phyloP scores from a whole-genome alignment of 805 yeast genomes.

The Wilhelminamyces savonicus region DNA sequence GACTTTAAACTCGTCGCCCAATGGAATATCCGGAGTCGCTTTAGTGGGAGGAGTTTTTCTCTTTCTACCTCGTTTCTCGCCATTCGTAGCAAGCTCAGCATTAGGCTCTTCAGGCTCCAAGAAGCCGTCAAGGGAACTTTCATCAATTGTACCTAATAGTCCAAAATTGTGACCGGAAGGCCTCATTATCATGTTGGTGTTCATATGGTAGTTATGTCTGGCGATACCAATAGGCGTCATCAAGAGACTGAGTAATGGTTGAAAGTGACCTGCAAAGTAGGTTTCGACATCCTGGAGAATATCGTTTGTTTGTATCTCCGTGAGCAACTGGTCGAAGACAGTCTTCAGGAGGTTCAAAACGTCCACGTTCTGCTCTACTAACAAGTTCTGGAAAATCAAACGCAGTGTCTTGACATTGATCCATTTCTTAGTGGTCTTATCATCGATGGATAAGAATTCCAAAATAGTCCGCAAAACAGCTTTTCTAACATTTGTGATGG shows the following conservation, averaged over 20 bases:
- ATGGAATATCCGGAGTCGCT: constrained; percentile 34
- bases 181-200: constrained; percentile 61
- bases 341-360: constrained; percentile 57
- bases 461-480: constrained; percentile 77
- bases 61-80: constrained; percentile 40
- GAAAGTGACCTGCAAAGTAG: constrained; percentile 49
- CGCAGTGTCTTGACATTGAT: constrained; percentile 68
- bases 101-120: constrained; percentile 7
- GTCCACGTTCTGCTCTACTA: constrained; percentile 81
- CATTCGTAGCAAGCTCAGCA: constrained; percentile 2
- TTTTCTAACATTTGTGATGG: constrained; percentile 83
- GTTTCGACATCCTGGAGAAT: constrained; percentile 37
- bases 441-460: constrained; percentile 63
- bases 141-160: constrained; percentile 17
- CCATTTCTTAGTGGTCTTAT: constrained; percentile 59
- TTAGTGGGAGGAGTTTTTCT: no score
- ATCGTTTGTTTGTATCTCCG: constrained; percentile 30
- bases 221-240: constrained; percentile 96
- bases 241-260: constrained; percentile 56
- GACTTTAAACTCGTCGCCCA: constrained; percentile 53
- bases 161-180: constrained; percentile 57
- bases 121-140: no score
- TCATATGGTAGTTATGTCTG: constrained; percentile 82
- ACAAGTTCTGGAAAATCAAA: constrained; percentile 75
- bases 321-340: constrained; percentile 54